phyloP scores from a whole-genome alignment of 371 early-diverging fungal genomes.

The Smittium mucronatum region DNA sequence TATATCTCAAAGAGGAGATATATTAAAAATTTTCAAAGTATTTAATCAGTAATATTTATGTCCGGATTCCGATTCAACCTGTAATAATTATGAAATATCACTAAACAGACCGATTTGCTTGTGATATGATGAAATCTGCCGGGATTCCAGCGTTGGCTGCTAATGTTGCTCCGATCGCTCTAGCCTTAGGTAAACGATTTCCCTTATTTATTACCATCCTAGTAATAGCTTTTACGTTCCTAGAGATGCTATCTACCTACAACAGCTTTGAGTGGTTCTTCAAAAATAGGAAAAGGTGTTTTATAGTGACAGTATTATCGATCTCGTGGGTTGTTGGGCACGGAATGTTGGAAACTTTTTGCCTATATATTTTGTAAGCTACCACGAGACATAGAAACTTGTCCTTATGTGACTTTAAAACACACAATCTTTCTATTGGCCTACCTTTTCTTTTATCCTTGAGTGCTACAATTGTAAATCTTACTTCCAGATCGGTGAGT shows the following conservation, averaged over 20 bases:
- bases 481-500: not conserved
- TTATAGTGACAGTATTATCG: not conserved
- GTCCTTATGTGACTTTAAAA: not conserved
- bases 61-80: not conserved
- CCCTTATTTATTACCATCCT: not conserved
- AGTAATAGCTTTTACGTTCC: not conserved
- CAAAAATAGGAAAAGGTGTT: not conserved
- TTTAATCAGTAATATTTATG: not conserved
- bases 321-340: not conserved
- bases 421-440: not conserved
- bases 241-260: not conserved
- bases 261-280: not conserved
- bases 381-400: not conserved
- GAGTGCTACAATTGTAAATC: not conserved
- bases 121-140: not conserved
- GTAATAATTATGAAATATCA: not conserved
- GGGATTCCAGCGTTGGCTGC: not conserved
- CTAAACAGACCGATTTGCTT: conserved; percentile 2
- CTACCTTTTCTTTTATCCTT: not conserved
- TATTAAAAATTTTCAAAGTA: not conserved
- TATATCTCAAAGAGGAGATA: not conserved
- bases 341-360: too few relatives aligned
- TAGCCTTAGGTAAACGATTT: conserved; percentile 1
- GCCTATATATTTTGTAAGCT: not conserved
- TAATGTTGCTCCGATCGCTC: conserved; percentile 9